Conservation (phyloP, 2,329 filamentous ascomycete species). For the Botrytis porri region DNA sequence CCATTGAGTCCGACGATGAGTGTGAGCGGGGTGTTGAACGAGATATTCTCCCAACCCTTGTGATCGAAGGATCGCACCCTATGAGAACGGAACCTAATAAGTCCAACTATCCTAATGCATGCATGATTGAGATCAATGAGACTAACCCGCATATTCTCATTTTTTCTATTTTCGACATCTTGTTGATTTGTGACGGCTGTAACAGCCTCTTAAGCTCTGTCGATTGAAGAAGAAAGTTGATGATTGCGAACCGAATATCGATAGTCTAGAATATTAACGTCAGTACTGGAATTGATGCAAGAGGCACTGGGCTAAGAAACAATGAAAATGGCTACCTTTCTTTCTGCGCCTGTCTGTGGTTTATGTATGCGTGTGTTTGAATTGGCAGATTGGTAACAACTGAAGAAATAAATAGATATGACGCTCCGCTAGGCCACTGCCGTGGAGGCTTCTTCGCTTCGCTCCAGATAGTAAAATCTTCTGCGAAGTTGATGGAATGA, state of each 20-base stretch:
- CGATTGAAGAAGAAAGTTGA: not conserved
- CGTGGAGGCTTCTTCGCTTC: not conserved
- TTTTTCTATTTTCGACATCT: conserved; percentile 83
- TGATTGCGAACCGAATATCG: not conserved
- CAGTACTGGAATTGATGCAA: not conserved
- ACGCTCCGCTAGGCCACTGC: conserved; percentile 2
- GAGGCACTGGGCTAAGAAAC: too few species aligned
- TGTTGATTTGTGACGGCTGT: not conserved
- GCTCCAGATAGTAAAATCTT: not conserved
- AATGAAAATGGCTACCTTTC: not conserved
- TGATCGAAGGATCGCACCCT: conserved; percentile 84
- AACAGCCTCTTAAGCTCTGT: not conserved
- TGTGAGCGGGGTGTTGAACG: conserved; percentile 87
- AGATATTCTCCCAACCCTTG: conserved; percentile 69
- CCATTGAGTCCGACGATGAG: conserved; percentile 97
- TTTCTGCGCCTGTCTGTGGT: not conserved
- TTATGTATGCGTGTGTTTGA: not conserved
- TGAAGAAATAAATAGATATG: not conserved
- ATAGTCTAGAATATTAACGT: not conserved
- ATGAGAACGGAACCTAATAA: conserved; percentile 4
- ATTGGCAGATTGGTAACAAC: not conserved
- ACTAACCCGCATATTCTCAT: conserved; percentile 74
- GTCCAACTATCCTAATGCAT: not conserved
- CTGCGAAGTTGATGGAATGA: not conserved
- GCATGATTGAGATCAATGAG: not conserved